phyloP scores from a whole-genome alignment of 2,329 filamentous ascomycete genomes.

The Pseudocercospora macadamiae region DNA sequence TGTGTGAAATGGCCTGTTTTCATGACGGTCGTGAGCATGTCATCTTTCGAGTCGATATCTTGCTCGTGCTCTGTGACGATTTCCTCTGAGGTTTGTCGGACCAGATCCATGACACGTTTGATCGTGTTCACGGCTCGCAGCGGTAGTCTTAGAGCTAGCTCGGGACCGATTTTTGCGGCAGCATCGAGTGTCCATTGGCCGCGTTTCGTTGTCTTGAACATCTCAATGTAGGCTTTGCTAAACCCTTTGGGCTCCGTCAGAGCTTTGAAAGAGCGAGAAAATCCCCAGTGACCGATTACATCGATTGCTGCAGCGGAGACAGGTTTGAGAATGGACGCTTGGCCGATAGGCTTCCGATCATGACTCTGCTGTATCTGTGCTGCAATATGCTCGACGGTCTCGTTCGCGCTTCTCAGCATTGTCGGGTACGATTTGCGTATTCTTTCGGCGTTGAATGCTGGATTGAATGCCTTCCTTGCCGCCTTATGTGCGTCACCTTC shows the following conservation, averaged over 20 bases:
- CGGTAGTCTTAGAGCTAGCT: constrained; percentile 13
- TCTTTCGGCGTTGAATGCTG: constrained; percentile 14
- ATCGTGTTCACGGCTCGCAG: constrained; percentile 21
- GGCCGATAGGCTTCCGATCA: neutral
- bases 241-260: neutral
- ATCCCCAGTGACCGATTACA: constrained; percentile 14
- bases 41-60: neutral
- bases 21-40: constrained; percentile 16
- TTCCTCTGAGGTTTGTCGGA: constrained; percentile 8
- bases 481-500: constrained; percentile 19
- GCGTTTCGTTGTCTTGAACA: constrained; percentile 18
- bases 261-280: constrained; percentile 12
- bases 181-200: constrained; percentile 14
- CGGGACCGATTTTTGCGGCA: constrained; percentile 16
- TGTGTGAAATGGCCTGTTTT: constrained; percentile 12
- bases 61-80: constrained; percentile 16
- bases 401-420: constrained; percentile 9
- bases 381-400: constrained; percentile 5
- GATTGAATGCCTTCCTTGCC: constrained; percentile 14
- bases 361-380: constrained; percentile 1
- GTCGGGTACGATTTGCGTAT: constrained; percentile 18
- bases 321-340: constrained; percentile 5
- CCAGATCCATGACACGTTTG: constrained; percentile 9
- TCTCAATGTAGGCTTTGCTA: constrained; percentile 12
- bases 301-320: constrained; percentile 12